These are phyloP conservation scores for Schizophyllum amplum DNA, from an alignment of 1,284 basidiomycete genomes.

Conservation along the genomic window DNA sequence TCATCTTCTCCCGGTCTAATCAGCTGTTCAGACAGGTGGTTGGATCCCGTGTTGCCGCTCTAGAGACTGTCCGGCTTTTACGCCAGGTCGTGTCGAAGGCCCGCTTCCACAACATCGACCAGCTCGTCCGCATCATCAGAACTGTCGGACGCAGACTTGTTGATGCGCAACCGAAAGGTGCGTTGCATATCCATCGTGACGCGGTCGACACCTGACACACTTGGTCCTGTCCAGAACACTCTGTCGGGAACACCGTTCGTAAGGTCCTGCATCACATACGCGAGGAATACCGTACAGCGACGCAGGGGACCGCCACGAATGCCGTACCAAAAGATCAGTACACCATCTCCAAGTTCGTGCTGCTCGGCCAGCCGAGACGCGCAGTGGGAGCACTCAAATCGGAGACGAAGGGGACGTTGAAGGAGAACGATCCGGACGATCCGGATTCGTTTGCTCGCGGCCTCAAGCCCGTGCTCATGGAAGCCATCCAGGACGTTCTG, in stretches of 20 bases:
- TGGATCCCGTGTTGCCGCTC: slow-evolving; percentile 80
- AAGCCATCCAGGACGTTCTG: slow-evolving; percentile 88
- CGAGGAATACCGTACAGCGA: slow-evolving; percentile 82
- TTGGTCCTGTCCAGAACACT: slow-evolving; percentile 58
- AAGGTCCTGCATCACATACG: slow-evolving; percentile 88
- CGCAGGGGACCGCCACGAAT: slow-evolving; percentile 32
- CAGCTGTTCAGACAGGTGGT: slow-evolving; percentile 64
- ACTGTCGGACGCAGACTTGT: slow-evolving; percentile 74
- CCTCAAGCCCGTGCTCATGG: slow-evolving; percentile 76
- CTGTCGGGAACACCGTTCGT: slow-evolving; percentile 90
- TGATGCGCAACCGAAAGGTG: slow-evolving; percentile 91
- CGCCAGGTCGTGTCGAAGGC: slow-evolving; percentile 86
- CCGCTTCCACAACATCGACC: slow-evolving; percentile 81
- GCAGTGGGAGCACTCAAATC: slow-evolving; percentile 32
- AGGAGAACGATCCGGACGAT: slow-evolving; percentile 64
- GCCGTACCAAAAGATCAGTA: slow-evolving; percentile 33
- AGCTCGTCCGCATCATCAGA: slow-evolving; percentile 78
- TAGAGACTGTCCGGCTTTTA: slow-evolving; percentile 84
- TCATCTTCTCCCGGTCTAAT: slow-evolving; percentile 7
- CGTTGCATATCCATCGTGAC: slow-evolving; percentile 7
- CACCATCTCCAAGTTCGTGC: slow-evolving; percentile 72
- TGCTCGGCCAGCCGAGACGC: slow-evolving; percentile 65
- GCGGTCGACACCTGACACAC: not conserved
- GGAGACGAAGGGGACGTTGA: slow-evolving; percentile 45
- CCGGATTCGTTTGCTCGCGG: slow-evolving; percentile 65